Conservation (phyloP, 257 asterid species). For the Solanum pinnatisectum region DNA sequence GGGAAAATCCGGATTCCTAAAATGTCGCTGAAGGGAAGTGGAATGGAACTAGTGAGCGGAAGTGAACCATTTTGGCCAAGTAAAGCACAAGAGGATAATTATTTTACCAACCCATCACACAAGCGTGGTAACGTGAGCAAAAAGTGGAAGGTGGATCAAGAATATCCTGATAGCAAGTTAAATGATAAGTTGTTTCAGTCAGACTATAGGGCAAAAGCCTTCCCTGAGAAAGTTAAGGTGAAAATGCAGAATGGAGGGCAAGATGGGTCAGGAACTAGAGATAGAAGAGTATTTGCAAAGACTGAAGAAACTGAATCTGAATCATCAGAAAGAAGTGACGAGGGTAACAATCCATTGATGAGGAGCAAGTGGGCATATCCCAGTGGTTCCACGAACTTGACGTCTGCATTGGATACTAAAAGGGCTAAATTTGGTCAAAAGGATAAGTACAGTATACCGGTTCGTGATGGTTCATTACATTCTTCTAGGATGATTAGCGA, state of each 20-base stretch:
- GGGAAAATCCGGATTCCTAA: slow-evolving; percentile 57
- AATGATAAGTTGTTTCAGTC: slow-evolving; percentile 38
- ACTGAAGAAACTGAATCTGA: slow-evolving; percentile 93
- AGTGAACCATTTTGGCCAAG: slow-evolving; percentile 45
- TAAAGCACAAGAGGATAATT: slow-evolving; percentile 34
- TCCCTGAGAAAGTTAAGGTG: slow-evolving; percentile 33
- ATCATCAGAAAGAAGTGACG: slow-evolving; percentile 73
- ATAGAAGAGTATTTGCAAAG: slow-evolving; percentile 25
- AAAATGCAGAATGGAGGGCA: slow-evolving; percentile 45
- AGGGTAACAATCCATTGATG: slow-evolving; percentile 77
- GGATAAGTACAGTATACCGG: slow-evolving; percentile 31
- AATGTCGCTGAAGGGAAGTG: slow-evolving; percentile 46
- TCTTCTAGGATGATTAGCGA: slow-evolving; percentile 30
- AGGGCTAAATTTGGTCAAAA: slow-evolving; percentile 44
- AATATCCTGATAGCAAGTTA: slow-evolving; percentile 39
- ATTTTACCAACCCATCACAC: slow-evolving; percentile 38
- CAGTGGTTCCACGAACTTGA: slow-evolving; percentile 49
- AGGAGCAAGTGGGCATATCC: slow-evolving; percentile 97
- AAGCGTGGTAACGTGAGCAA: slow-evolving; percentile 39
- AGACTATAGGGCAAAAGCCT: slow-evolving; percentile 34
- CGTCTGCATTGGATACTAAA: slow-evolving; percentile 27
- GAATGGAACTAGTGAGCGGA: slow-evolving; percentile 37
- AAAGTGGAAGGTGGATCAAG: slow-evolving; percentile 53
- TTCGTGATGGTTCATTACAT: slow-evolving; percentile 43
- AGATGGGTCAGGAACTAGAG: slow-evolving; percentile 36